These are phyloP conservation scores for Paulownia fortunei DNA, from an alignment of 257 asterid species.

Conservation along the genomic window DNA sequence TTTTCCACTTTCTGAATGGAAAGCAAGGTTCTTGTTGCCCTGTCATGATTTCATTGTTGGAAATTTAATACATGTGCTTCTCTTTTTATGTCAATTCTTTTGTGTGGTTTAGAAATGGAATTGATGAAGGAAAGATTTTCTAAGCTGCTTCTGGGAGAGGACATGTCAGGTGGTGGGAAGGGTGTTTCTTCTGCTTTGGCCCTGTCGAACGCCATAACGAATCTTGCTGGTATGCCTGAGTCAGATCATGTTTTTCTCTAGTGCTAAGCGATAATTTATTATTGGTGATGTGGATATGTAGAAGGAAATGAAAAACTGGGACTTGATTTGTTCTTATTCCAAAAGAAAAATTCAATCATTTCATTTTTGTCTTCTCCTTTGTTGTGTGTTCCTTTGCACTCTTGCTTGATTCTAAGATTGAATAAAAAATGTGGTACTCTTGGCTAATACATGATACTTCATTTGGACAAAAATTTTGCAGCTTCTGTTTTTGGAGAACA, in stretches of 20 bases:
- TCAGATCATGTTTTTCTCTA: not conserved
- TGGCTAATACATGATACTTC: not conserved
- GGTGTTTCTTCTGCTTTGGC: constrained; percentile 96
- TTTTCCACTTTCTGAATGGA: not conserved
- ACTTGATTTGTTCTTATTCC: not conserved
- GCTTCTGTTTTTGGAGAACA: constrained; percentile 95
- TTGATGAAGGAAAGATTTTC: constrained; percentile 79
- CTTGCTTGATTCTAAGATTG: not conserved
- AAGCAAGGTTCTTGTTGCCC: too few relatives aligned
- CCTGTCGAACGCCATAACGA: constrained; percentile 84
- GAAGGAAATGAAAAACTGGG: not conserved
- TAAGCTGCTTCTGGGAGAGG: constrained; percentile 87
- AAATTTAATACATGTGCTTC: too few relatives aligned
- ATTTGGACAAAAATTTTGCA: constrained; percentile 32
- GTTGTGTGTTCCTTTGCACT: not conserved
- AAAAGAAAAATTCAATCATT: not conserved
- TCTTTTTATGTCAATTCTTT: not conserved
- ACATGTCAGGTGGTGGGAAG: constrained; percentile 95
- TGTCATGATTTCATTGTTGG: too few relatives aligned
- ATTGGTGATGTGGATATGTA: not conserved
- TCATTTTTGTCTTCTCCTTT: not conserved
- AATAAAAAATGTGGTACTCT: not conserved
- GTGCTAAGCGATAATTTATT: not conserved
- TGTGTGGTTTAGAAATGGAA: constrained; percentile 60
- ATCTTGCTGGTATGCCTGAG: constrained; percentile 68